Evolutionary conservation across 2,329 filamentous ascomycete species (phyloP).

Genomic region (Sordariomycetes sp.): DNA sequence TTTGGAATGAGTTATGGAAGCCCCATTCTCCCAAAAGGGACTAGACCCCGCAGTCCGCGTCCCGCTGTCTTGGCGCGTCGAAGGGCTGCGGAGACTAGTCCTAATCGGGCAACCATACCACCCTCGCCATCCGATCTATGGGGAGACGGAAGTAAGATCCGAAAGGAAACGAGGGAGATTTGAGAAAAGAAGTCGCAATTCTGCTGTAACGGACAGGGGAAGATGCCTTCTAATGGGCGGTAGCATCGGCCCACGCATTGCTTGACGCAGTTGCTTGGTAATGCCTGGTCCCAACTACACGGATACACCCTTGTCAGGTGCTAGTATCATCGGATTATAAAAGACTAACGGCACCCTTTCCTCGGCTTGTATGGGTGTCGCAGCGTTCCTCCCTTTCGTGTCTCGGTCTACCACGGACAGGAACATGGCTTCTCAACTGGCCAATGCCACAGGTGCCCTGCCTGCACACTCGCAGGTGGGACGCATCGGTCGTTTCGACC

Average conservation of each 20-base stretch:
- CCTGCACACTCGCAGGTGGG: neutral
- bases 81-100: constrained; percentile 18
- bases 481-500: neutral
- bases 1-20: neutral
- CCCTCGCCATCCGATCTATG: neutral
- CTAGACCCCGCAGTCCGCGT: constrained; percentile 15
- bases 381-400: neutral
- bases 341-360: too few relatives aligned
- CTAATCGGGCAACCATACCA: constrained; percentile 8
- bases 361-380: too few relatives aligned
- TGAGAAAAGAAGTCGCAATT: too few relatives aligned
- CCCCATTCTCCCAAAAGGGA: constrained; percentile 11
- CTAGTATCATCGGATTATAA: too few relatives aligned
- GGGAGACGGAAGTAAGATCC: neutral
- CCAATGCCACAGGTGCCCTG: neutral
- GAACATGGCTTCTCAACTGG: neutral
- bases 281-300: too few relatives aligned
- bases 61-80: constrained; percentile 1
- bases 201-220: too few relatives aligned
- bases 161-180: too few relatives aligned
- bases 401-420: neutral
- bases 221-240: too few relatives aligned
- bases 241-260: too few relatives aligned
- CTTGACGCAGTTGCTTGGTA: too few relatives aligned
- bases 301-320: too few relatives aligned